These are phyloP conservation scores for Schizophyllum amplum DNA, from an alignment of 1,284 basidiomycete genomes.

Conservation along the genomic window DNA sequence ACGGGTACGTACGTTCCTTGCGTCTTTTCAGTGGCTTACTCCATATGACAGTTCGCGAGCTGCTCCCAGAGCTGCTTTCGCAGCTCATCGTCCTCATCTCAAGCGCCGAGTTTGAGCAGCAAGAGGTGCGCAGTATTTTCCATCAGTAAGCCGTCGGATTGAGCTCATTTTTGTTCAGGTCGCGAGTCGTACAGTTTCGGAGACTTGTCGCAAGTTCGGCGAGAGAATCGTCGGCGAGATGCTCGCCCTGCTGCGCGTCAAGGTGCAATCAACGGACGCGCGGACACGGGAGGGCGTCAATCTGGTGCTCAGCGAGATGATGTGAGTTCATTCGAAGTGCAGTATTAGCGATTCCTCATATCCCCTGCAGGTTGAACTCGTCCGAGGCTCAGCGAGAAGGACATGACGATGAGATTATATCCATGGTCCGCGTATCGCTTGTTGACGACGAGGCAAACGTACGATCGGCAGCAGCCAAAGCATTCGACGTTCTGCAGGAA, in stretches of 20 bases:
- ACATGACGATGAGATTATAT: constrained; percentile 87
- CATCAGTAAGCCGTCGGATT: too few relatives aligned
- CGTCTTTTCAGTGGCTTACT: constrained; percentile 4
- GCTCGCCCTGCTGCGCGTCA: constrained; percentile 68
- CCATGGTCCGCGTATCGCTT: constrained; percentile 77
- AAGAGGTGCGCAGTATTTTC: constrained; percentile 45
- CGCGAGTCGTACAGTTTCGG: constrained; percentile 78
- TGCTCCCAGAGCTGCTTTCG: constrained; percentile 80
- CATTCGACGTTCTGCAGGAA: constrained; percentile 92
- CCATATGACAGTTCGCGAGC: constrained; percentile 70
- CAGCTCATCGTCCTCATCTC: constrained; percentile 74
- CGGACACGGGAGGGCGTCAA: constrained; percentile 86
- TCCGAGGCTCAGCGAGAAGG: constrained; percentile 83
- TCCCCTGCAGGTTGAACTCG: constrained; percentile 62
- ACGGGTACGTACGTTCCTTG: constrained; percentile 43
- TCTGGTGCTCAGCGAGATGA: constrained; percentile 80
- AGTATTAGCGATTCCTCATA: neutral
- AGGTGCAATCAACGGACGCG: constrained; percentile 63
- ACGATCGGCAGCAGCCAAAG: constrained; percentile 87
- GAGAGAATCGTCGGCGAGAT: constrained; percentile 88
- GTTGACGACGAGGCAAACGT: constrained; percentile 87
- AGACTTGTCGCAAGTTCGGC: constrained; percentile 94
- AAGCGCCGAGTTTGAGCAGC: constrained; percentile 76
- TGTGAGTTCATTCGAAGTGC: constrained; percentile 48
- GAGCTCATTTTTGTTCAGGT: constrained; percentile 39